Evolutionary conservation across 23 red algal genomes (phyloP), one percentile per base, ranked within the genome.

Genomic region (Gracilaria caudata): DNA sequence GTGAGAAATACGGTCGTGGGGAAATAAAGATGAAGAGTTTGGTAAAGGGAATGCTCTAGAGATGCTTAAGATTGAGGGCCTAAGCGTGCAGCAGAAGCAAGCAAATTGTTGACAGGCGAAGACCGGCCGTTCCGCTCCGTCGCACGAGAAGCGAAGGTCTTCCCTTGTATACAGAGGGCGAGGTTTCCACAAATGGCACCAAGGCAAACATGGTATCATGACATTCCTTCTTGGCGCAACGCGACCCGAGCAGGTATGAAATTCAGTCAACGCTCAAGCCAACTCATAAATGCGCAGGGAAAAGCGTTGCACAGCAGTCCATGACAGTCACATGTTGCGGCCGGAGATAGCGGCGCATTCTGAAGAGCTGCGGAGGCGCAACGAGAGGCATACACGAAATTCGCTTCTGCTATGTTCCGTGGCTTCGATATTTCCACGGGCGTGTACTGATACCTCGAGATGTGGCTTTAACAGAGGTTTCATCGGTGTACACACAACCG

Each of bases 101-200:
- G 28, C 0, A 28, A 60, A 28, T 2, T 4, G 2, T 29, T 24
- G 57, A 28, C 1, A 5, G 17, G 23, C 25, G 49, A 53, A 28
- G 57, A 11, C 1, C 57, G 57, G 28, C 57, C 2, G 23, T 28
- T 29, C 11, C 9, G 23, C 9, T 28, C 7, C 25, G 3, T 3
- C 23, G 25, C 13, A 28, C 4, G 57, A 60, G 25, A 25, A 60
- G 57, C 23, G 57, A 25, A 17, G 57, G 57, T 23, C 11, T 3
- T 23, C 23, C 25, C 23, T 60, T 60, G 28, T 60, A 60, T 29
- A 60, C 23, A 2, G 4, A 2, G 4, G 9, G 28, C 11, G 57
- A 16, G 28, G 57, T 60, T 60, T 60, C 57, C 57, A 28, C 17
- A 60, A 60, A 60, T 60, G 57, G 57, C 21, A 60, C 25, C 57